A percentile compares a stretch with the other conserved stretches of the same genome.
These are phyloP conservation scores for Brassica carinata DNA, from an alignment of 345 rosid genomes.

Conservation along the genomic window DNA sequence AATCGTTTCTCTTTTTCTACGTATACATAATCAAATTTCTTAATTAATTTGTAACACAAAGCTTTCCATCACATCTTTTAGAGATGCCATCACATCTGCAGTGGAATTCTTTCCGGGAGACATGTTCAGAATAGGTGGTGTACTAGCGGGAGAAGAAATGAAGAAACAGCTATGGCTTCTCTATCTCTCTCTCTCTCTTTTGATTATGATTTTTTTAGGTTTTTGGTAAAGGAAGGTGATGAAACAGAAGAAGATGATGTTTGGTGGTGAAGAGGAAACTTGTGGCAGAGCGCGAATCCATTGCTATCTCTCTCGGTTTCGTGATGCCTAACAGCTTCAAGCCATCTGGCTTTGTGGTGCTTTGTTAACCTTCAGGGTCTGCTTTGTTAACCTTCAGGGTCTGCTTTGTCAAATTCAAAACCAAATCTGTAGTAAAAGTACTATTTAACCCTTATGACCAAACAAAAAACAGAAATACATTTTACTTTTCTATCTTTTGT, in stretches of 20 bases:
- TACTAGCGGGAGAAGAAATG: no score
- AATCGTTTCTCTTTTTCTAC: neutral
- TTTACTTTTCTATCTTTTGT: no score
- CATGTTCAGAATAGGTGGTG: no score
- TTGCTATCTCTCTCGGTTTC: neutral
- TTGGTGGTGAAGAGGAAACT: neutral
- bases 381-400: neutral
- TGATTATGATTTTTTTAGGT: neutral
- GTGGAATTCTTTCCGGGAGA: no score
- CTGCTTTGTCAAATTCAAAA: neutral
- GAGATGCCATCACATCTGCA: no score
- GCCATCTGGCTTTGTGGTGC: neutral
- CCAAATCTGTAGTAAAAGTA: no score
- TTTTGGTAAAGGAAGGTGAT: neutral
- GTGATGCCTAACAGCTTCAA: neutral
- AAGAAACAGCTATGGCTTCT: no score
- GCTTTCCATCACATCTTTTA: neutral
- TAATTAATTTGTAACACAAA: neutral
- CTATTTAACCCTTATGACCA: no score
- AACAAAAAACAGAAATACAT: no score
- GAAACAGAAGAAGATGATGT: neutral
- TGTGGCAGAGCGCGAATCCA: neutral
- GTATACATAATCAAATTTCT: neutral
- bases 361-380: neutral
- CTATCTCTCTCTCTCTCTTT: neutral